A percentile compares a stretch with the other conserved stretches of the same genome.
phyloP scores from a whole-genome alignment of 2,329 filamentous ascomycete species.

The Nigrospora oryzae region DNA sequence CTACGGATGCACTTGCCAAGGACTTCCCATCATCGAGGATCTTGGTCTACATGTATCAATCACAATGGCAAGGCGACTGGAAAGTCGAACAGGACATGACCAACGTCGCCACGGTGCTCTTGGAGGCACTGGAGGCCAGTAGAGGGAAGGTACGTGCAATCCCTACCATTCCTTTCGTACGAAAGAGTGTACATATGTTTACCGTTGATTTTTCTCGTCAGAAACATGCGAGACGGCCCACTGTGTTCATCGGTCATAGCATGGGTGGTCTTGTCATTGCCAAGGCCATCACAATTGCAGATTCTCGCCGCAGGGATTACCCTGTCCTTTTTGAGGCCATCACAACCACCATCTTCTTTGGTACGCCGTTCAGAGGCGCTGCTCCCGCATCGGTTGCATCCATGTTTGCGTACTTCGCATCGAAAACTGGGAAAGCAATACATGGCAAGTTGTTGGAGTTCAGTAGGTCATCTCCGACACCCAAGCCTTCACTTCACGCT shows the following conservation, averaged over 20 bases:
- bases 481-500: too few species aligned
- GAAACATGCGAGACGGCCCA: conserved; percentile 23
- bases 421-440: conserved; percentile 20
- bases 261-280: conserved; percentile 36
- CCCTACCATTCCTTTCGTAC: too few species aligned
- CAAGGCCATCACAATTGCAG: conserved; percentile 27
- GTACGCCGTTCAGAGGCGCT: conserved; percentile 30
- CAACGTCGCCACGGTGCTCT: conserved; percentile 27
- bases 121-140: too few species aligned
- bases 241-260: conserved; percentile 33
- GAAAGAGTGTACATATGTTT: too few species aligned
- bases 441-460: conserved; percentile 23
- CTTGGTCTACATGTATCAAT: conserved; percentile 32
- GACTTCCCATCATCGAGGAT: conserved; percentile 31
- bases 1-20: conserved; percentile 24
- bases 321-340: conserved; percentile 31
- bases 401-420: conserved; percentile 25
- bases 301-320: conserved; percentile 24
- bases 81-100: conserved; percentile 31
- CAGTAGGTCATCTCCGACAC: background rate
- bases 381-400: conserved; percentile 24
- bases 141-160: too few species aligned
- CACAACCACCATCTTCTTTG: conserved; percentile 29
- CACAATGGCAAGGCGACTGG: conserved; percentile 27
- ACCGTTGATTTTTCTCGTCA: too few species aligned